These are phyloP conservation scores for Candida oleophila DNA, from an alignment of 805 yeast genomes.

Conservation along the genomic window DNA sequence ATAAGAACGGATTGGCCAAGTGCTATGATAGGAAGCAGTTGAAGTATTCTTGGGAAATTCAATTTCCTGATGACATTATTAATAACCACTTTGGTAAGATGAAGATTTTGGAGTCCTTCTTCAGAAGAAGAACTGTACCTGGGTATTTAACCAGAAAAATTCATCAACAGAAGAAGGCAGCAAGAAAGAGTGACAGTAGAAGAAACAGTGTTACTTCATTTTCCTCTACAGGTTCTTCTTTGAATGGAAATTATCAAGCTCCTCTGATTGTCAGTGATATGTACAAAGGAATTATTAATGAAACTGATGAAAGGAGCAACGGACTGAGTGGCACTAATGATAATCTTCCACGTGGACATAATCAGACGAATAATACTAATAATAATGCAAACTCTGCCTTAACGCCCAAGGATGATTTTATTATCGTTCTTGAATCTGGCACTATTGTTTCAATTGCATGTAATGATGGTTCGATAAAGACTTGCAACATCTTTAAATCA, in stretches of 20 bases:
- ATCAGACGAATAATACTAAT: background rate
- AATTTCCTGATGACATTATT: slow-evolving; percentile 33
- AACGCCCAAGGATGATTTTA: slow-evolving; percentile 42
- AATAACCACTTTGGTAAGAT: slow-evolving; percentile 17
- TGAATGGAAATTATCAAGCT: slow-evolving; percentile 37
- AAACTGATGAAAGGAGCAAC: slow-evolving; percentile 4
- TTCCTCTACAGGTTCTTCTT: slow-evolving; percentile 17
- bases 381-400: background rate
- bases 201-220: slow-evolving; percentile 28
- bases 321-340: background rate
- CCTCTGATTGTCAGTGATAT: slow-evolving; percentile 13
- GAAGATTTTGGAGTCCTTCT: slow-evolving; percentile 56
- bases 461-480: slow-evolving; percentile 43
- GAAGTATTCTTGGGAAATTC: slow-evolving; percentile 57
- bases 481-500: slow-evolving; percentile 21
- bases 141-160: slow-evolving; percentile 40
- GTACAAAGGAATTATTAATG: slow-evolving; percentile 4
- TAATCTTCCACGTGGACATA: too few relatives aligned
- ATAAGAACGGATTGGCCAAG: slow-evolving; percentile 48
- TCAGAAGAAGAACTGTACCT: slow-evolving; percentile 54
- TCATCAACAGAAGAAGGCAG: slow-evolving; percentile 19
- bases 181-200: slow-evolving; percentile 19
- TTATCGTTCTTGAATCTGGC: slow-evolving; percentile 54
- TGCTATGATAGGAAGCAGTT: slow-evolving; percentile 59
- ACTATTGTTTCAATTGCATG: slow-evolving; percentile 49